phyloP scores from a whole-genome alignment of 2,329 filamentous ascomycete genomes.

The Ascochyta pisi region DNA sequence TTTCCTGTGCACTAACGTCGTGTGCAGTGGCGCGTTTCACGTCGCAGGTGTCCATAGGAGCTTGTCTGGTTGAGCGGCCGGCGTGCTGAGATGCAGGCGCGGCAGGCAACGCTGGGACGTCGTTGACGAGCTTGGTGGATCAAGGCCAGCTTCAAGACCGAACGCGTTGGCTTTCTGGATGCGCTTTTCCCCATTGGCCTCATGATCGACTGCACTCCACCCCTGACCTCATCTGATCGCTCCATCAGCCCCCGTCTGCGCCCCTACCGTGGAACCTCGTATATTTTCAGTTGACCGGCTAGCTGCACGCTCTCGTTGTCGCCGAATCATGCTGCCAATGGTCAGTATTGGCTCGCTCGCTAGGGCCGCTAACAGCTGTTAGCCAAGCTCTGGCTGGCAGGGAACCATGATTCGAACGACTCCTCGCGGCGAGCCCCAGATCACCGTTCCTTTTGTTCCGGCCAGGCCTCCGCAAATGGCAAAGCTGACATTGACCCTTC shows the following conservation, averaged over 20 bases:
- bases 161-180: slow-evolving; percentile 1
- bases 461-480: slow-evolving; percentile 2
- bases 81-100: background rate
- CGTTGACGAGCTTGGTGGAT: slow-evolving; percentile 9
- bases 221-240: slow-evolving; percentile 14
- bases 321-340: slow-evolving; percentile 17
- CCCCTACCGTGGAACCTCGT: slow-evolving; percentile 23
- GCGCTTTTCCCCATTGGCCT: slow-evolving; percentile 12
- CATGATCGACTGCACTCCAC: slow-evolving; percentile 10
- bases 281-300: slow-evolving; percentile 16
- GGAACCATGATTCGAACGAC: slow-evolving; percentile 9
- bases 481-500: slow-evolving; percentile 1
- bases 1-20: background rate
- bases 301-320: slow-evolving; percentile 5
- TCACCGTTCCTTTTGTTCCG: background rate
- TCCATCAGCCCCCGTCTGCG: slow-evolving; percentile 19
- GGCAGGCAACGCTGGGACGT: slow-evolving; percentile 6
- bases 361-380: slow-evolving; percentile 2
- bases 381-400: slow-evolving; percentile 3
- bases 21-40: slow-evolving; percentile 10
- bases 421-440: slow-evolving; percentile 14
- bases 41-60: background rate
- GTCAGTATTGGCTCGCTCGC: slow-evolving; percentile 12
- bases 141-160: slow-evolving; percentile 1
- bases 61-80: background rate